phyloP scores from a whole-genome alignment of 495 filamentous ascomycete species.

The Pyrenopolyporus hunteri region DNA sequence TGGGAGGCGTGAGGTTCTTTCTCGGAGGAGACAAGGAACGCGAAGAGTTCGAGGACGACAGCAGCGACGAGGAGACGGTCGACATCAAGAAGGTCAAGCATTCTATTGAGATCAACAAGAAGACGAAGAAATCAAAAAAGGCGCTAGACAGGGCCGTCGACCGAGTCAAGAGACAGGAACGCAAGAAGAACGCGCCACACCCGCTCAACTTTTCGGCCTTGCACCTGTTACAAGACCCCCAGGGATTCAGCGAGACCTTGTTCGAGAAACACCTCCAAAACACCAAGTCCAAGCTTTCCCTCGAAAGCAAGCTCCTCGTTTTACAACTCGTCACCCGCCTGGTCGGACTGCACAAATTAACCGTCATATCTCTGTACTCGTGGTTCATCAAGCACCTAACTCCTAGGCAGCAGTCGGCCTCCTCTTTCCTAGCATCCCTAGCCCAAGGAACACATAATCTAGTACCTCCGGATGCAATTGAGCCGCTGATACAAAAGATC shows the following conservation, averaged over 20 bases:
- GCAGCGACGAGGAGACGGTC: conserved; percentile 77
- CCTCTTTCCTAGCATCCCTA: conserved; percentile 89
- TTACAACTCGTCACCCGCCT: conserved; percentile 89
- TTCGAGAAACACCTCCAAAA: conserved; percentile 92
- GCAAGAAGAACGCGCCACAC: conserved; percentile 84
- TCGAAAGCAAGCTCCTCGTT: conserved; percentile 90
- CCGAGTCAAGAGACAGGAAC: conserved; percentile 77
- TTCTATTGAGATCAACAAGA: conserved; percentile 90
- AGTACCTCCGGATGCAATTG: conserved; percentile 91
- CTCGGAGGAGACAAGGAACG: conserved; percentile 83
- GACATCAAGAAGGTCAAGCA: conserved; percentile 85
- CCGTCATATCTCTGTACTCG: conserved; percentile 65
- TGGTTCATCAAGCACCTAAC: conserved; percentile 83
- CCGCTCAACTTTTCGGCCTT: conserved; percentile 95
- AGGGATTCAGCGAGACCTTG: conserved; percentile 88
- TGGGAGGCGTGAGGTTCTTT: conserved; percentile 90
- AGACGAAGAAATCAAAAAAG: conserved; percentile 83
- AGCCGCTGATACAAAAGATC: conserved; percentile 92
- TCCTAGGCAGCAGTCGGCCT: conserved; percentile 90
- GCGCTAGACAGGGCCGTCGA: conserved; percentile 77
- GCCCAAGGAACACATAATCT: conserved; percentile 90
- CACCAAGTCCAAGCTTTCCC: conserved; percentile 79
- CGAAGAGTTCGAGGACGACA: conserved; percentile 89
- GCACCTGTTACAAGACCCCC: conserved; percentile 92
- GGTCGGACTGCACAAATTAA: conserved; percentile 89